Percentiles rank a stretch among this genome's conserved stretches.
These are phyloP conservation scores for Petrea volubilis DNA, from an alignment of 257 asterid genomes.

Conservation along the genomic window DNA sequence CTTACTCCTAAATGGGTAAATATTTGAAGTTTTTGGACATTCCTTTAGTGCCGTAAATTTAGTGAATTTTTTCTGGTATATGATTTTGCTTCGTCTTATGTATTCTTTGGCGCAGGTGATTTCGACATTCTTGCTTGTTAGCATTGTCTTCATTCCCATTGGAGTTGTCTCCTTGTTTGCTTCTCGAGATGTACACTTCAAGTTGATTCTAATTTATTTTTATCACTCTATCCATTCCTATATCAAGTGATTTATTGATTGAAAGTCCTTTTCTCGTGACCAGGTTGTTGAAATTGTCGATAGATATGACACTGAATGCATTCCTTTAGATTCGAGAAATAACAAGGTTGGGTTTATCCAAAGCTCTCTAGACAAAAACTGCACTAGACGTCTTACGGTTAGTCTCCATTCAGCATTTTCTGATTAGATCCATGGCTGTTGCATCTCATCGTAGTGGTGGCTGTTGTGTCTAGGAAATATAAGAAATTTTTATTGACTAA, in stretches of 20 bases:
- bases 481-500: slow-evolving; percentile 15
- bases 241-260: slow-evolving; percentile 22
- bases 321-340: slow-evolving; percentile 35
- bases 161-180: slow-evolving; percentile 88
- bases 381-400: slow-evolving; percentile 53
- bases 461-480: slow-evolving; percentile 1
- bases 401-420: slow-evolving; percentile 19
- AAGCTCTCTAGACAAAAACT: slow-evolving; percentile 41
- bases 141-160: slow-evolving; percentile 77
- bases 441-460: not conserved
- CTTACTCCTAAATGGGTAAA: slow-evolving; percentile 95
- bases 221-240: not conserved
- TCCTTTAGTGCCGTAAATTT: not conserved
- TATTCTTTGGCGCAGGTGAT: slow-evolving; percentile 60
- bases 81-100: slow-evolving; percentile 9
- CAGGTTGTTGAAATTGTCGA: slow-evolving; percentile 67
- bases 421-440: no score
- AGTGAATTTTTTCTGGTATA: not conserved
- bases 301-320: slow-evolving; percentile 54
- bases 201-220: not conserved
- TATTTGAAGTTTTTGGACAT: slow-evolving; percentile 7
- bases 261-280: slow-evolving; percentile 1
- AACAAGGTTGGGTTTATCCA: slow-evolving; percentile 53
- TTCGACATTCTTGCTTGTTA: slow-evolving; percentile 73
- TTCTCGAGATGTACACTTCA: slow-evolving; percentile 50